These are phyloP conservation scores for Apophysomyces sp. DNA, from an alignment of 371 early-diverging fungal species.

Conservation along the genomic window DNA sequence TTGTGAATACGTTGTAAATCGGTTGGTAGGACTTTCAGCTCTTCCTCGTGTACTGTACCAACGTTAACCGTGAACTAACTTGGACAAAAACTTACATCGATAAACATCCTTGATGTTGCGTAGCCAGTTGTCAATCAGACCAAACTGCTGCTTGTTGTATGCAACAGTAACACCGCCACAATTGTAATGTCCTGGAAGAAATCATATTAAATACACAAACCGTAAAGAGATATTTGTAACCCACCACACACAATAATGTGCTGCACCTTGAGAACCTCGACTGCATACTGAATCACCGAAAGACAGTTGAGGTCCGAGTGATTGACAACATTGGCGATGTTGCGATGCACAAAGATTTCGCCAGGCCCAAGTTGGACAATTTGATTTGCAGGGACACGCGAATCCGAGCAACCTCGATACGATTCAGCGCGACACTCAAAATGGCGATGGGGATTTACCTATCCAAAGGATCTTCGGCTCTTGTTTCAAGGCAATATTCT, in stretches of 20 bases:
- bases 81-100: constrained; percentile 33
- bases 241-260: constrained; percentile 90
- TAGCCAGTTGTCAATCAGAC: constrained; percentile 87
- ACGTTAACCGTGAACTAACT: not conserved
- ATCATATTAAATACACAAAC: not conserved
- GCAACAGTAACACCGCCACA: constrained; percentile 89
- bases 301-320: constrained; percentile 77
- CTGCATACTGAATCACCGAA: constrained; percentile 92
- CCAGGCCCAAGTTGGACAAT: constrained; percentile 70
- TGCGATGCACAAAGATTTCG: constrained; percentile 93
- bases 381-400: constrained; percentile 81
- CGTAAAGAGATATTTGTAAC: not conserved
- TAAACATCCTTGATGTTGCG: constrained; percentile 78
- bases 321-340: constrained; percentile 91
- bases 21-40: constrained; percentile 46
- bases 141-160: constrained; percentile 61
- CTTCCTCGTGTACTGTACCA: constrained; percentile 39
- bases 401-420: constrained; percentile 78
- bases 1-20: constrained; percentile 44
- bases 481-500: constrained; percentile 66
- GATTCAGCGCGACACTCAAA: not conserved
- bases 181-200: constrained; percentile 69
- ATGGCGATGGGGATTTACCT: constrained; percentile 44
- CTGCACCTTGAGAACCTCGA: constrained; percentile 87
- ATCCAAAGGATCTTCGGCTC: constrained; percentile 91